A percentile compares a stretch with the other conserved stretches of the same genome.
Evolutionary conservation across 148 eudicot species (phyloP).

Genomic region (Heliosperma pusillum): DNA sequence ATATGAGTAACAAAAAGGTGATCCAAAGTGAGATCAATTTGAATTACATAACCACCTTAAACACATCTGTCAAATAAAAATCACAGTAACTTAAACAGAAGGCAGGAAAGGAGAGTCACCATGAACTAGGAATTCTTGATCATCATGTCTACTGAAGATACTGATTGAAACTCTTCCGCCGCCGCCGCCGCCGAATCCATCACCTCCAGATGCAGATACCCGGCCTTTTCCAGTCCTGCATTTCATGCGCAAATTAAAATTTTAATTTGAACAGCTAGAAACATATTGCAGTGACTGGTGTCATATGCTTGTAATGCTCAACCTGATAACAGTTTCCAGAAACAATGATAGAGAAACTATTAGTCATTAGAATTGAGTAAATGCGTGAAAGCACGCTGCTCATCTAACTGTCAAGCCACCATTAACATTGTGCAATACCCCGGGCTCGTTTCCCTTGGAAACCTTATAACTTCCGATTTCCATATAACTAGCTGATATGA

Average conservation of each 20-base stretch:
- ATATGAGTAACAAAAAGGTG: not conserved
- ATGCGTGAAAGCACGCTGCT: not conserved
- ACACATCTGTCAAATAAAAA: not conserved
- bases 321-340: slow-evolving; percentile 1
- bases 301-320: slow-evolving; percentile 4
- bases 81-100: not conserved
- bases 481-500: not conserved
- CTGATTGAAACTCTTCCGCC: slow-evolving; percentile 86
- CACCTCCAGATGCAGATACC: slow-evolving; percentile 81
- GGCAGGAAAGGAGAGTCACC: slow-evolving; percentile 39
- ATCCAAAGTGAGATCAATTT: not conserved
- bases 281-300: not conserved
- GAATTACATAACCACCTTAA: not conserved
- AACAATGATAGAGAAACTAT: slow-evolving; percentile 8
- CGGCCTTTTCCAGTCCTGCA: slow-evolving; percentile 80
- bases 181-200: slow-evolving; percentile 96
- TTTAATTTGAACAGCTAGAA: slow-evolving; percentile 12
- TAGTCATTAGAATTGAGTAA: not conserved
- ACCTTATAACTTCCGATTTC: not conserved
- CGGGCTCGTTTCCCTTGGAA: not conserved
- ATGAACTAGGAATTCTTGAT: slow-evolving; percentile 53
- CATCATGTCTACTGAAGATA: slow-evolving; percentile 72
- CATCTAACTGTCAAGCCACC: slow-evolving; percentile 3
- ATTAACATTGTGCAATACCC: not conserved
- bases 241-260: slow-evolving; percentile 14